Evolutionary conservation across 257 asterid species (phyloP), one percentile per base, ranked within the genome.

Genomic region (Nicotiana knightiana): DNA sequence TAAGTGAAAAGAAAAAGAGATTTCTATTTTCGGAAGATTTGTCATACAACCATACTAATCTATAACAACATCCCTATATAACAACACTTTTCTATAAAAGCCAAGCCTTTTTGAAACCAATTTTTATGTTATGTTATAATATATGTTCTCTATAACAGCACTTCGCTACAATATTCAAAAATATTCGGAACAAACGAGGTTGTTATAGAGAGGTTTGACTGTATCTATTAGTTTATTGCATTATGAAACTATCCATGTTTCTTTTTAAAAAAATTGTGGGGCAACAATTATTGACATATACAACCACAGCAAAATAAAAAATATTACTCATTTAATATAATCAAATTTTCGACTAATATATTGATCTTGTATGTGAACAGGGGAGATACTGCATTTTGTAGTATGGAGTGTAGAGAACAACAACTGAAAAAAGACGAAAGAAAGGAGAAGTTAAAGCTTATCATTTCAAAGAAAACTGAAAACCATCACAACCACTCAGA

Each of bases 301-400:
- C 1, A 37, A 78, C 21, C 46, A 9, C 12, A 55, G n/a, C 4
- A 18, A 35, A n/a, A 1, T 7, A 59, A 10, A 17, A 3, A 2
- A 26, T 26, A 30, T 30, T 67, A 28, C 9, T 4, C 1, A 5
- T 54, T 30, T 9, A 32, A 57, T 32, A 9, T 53, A 10, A 67
- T 26, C 8, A 48, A 32, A 57, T 63, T 32, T 17, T 55, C 26
- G 37, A 39, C 30, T 63, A 43, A n/a, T 43, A 70, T 13, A 70
- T 13, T 46, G 6, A 18, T 9, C 9, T 76, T 9, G 0, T 28
- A 7, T n/a, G 24, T 37, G 59, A 59, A 37, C 80, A 89, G 92
- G 87, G 92, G 92, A 37, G 89, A 89, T 67, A 62, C 86, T 4
- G 87, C 92, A 79, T 89, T 87, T 79, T 89, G 92, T 83, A 89